Base-by-base conservation (phyloP, 352 stramenopile genomes). In the Phytophthora rubi region DNA sequence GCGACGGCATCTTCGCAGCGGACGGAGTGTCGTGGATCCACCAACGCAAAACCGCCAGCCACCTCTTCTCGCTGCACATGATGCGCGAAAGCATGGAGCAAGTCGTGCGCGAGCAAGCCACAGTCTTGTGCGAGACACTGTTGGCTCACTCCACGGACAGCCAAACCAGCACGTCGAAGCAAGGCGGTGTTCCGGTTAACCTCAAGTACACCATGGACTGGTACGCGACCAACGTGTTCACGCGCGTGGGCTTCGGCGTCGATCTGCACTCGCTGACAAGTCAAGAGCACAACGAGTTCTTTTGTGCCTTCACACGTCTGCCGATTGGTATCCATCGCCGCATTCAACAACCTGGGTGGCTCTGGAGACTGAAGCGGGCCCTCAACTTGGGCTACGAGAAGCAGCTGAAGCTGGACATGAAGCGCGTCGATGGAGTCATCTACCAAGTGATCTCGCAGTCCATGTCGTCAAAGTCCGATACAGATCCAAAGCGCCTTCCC, bases 41-140 rank as follows among this genome's bases (percentile, higher is more conserved):
- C 26, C 89, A 95, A 60, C 85, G 88, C 60, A 93, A 93, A 58
- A 88, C 75, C 13, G 86, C 90, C 52, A 96, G 87, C 49, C 92
- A 97, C 62, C 88, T 98, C 9, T 96, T 97, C 37, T 94, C 85
- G 26, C 78, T 86, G 39, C 71, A 75, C 37, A 80, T 85, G 68
- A 82, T 89, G 72, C 76, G 77, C 13, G 78, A 85, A 53, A 75
- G 73, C 49, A 88, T 91, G 79, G 67, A 78, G 51, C 30, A 65
- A 47, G 75, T 77, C 9, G 74, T 89, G 47, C 54, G 73, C n/a
- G 64, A 76, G 28, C 64, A 91, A 45, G 61, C 75, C n/a, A 35
- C 53, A 30, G 59, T 68, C 4, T 53, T 90, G 37, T 82, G 78
- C 33, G 32, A 71, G 2, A 53, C 73, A 1, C 53, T 91, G 32